Evolutionary conservation across 495 filamentous ascomycete genomes (phyloP), one percentile per base, ranked within the genome.

Genomic region (Aspergillus affinis): DNA sequence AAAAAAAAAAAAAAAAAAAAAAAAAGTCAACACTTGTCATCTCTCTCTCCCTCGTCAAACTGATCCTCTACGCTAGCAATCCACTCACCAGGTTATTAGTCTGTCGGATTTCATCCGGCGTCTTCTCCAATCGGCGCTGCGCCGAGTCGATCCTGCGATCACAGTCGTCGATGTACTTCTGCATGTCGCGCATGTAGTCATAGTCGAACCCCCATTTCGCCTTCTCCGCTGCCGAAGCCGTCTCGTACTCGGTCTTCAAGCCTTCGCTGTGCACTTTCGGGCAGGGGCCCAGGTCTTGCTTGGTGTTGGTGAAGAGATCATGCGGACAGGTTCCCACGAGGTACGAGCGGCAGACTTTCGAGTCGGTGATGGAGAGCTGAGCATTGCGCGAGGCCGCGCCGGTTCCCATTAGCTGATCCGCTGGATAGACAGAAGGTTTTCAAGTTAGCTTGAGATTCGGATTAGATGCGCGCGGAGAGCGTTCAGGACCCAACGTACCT

Each of bases 241-340:
- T 73, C 62, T 94, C 89, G 75, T 96, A 98, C 69, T 98, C 92
- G 44, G 84, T 78, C 72, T 96, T 96, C 56, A 97, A 82, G 26
- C 86, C 84, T 72, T 96, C 93, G 57, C 85, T 90, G 75, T 99
- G 94, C 47, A 93, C 85, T 75, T 94, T 94, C 36, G 91, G 86
- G 67, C 94, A 99, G 0, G 86, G 86, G 19, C 94, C 94, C 30
- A 97, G 83, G 72, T 99, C 94, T 83, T 97, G 91, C 77, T 97
- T 98, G 46, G 94, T 99, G 78, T 99, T 99, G 61, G 93, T 98
- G 84, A 99, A 99, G 70, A 98, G 92, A 78, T 99, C 94, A 79
- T 97, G 93, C 6, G 94, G 94, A 72, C 94, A 99, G 46, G 90
- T 96, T 64, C 94, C 94, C 61, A 85, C 91, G 54, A 99, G 84